Conservation (phyloP, 139 green algal genomes). For the Zygnema circumcarinatum region DNA sequence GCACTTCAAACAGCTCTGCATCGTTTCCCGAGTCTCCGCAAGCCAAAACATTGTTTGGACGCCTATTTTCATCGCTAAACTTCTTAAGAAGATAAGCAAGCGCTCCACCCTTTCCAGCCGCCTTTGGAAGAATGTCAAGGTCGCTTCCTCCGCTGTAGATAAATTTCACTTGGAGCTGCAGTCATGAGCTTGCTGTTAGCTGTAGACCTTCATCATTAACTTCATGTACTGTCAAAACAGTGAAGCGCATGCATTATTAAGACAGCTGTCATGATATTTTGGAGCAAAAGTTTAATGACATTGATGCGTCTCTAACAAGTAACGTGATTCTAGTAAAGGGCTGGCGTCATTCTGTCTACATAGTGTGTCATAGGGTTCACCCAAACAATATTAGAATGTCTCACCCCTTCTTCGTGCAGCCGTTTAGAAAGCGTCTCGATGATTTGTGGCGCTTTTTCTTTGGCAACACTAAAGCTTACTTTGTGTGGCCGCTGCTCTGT, state of each 20-base stretch:
- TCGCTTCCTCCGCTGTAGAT: conserved; percentile 85
- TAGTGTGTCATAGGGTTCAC: too few relatives aligned
- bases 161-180: conserved; percentile 73
- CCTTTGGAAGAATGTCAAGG: conserved; percentile 81
- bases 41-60: conserved; percentile 69
- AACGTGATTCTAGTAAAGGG: too few relatives aligned
- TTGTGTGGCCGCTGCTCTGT: conserved; percentile 91
- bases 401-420: not conserved
- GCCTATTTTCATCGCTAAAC: conserved; percentile 39
- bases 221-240: too few relatives aligned
- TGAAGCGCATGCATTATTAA: too few relatives aligned
- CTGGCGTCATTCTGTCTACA: too few relatives aligned
- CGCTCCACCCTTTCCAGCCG: conserved; percentile 86
- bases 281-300: too few relatives aligned
- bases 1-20: conserved; percentile 86
- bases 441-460: conserved; percentile 24
- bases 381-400: not conserved
- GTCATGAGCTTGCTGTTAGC: not conserved
- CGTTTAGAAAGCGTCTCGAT: conserved; percentile 28
- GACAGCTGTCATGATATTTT: too few relatives aligned
- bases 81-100: conserved; percentile 82
- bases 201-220: too few relatives aligned
- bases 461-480: conserved; percentile 79
- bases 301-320: too few relatives aligned
- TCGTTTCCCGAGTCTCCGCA: conserved; percentile 95